These are phyloP conservation scores for Arthroderma sp. DNA, from an alignment of 2,329 filamentous ascomycete genomes.

Conservation along the genomic window DNA sequence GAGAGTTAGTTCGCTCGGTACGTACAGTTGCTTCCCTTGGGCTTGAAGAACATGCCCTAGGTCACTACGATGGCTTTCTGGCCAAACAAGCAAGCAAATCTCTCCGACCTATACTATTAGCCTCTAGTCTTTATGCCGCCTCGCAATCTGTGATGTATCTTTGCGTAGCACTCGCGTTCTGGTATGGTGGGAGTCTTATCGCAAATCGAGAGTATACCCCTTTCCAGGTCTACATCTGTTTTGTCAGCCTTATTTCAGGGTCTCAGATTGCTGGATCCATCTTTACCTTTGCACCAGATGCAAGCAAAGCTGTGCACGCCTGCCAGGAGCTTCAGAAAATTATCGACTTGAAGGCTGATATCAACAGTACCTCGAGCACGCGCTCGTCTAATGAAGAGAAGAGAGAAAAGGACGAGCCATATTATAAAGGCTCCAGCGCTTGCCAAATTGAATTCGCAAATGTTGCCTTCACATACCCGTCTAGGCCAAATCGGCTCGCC, in stretches of 20 bases:
- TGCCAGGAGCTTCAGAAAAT: constrained; percentile 64
- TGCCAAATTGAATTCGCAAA: constrained; percentile 88
- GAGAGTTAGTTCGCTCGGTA: constrained; percentile 86
- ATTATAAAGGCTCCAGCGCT: too few species aligned
- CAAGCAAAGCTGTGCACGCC: constrained; percentile 83
- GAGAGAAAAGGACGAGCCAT: too few species aligned
- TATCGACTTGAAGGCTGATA: too few species aligned
- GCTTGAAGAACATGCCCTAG: constrained; percentile 67
- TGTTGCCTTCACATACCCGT: constrained; percentile 90
- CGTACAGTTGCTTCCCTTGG: constrained; percentile 87
- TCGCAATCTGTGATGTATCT: constrained; percentile 77
- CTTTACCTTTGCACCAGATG: constrained; percentile 82
- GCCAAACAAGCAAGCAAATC: constrained; percentile 55
- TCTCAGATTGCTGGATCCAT: constrained; percentile 82
- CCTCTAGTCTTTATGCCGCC: constrained; percentile 66
- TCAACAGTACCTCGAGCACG: too few species aligned
- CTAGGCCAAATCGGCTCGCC: constrained; percentile 80
- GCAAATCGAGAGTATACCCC: constrained; percentile 57
- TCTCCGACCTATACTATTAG: constrained; percentile 61
- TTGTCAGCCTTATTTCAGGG: constrained; percentile 77
- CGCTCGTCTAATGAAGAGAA: too few species aligned
- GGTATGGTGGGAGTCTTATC: constrained; percentile 75
- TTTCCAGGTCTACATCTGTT: constrained; percentile 88
- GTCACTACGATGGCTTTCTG: constrained; percentile 56
- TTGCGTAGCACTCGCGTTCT: constrained; percentile 78